Base-by-base conservation (phyloP, 2,329 filamentous ascomycete species). In the Cladosporium phlei region DNA sequence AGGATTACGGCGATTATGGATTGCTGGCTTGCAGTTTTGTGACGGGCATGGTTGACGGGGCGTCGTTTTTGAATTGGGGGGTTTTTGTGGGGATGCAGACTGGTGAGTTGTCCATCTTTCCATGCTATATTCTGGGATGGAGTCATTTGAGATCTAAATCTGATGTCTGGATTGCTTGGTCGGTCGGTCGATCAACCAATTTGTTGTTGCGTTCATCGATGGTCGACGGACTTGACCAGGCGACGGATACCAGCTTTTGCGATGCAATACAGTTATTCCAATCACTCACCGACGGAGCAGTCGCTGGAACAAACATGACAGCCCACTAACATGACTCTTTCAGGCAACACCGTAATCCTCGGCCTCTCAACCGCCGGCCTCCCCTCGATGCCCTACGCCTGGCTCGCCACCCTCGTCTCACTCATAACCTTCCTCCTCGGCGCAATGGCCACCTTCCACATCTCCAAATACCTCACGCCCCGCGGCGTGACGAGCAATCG, bases 261-360 rank as follows among this genome's bases (percentile, higher is more conserved):
- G n/a, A n/a, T n/a, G n/a, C n/a, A n/a, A n/a, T n/a, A n/a, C n/a
- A n/a, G n/a, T n/a, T n/a, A n/a, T n/a, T n/a, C n/a, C n/a, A n/a
- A n/a, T n/a, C n/a, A n/a, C n/a, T n/a, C n/a, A n/a, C n/a, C n/a
- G n/a, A n/a, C n/a, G n/a, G n/a, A n/a, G n/a, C n/a, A n/a, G n/a
- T n/a, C n/a, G n/a, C n/a, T n/a, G n/a, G n/a, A n/a, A n/a, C n/a
- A n/a, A n/a, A n/a, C n/a, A n/a, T n/a, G n/a, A n/a, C n/a, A n/a
- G n/a, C n/a, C n/a, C 8, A 9, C 46, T 49, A 27, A 48, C 42
- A 34, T n/a, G n/a, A n/a, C 16, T 19, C 8, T 28, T 11, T 17
- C 66, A 69, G 78, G 79, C 29, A 83, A 83, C 63, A 82, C 79
- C 8, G 75, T 83, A 55, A 81, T 82, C 64, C 69, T 83, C 29